A percentile compares a stretch with the other conserved stretches of the same genome.
phyloP scores from a whole-genome alignment of 331 rosid species.

The Saraca asoca region DNA sequence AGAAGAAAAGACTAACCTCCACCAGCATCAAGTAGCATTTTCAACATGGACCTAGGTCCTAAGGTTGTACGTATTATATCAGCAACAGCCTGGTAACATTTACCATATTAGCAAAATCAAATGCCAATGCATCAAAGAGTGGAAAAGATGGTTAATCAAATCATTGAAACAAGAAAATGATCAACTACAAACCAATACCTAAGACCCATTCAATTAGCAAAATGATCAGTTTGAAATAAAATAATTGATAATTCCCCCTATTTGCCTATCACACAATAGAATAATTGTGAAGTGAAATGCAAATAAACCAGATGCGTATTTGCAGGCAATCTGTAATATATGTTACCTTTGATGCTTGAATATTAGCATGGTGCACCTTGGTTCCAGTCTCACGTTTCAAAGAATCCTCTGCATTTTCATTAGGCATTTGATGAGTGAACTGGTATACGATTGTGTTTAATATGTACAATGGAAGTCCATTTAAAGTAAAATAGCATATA shows the following conservation, averaged over 20 bases:
- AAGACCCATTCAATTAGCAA: neutral
- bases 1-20: conserved; percentile 62
- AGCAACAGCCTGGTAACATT: conserved; percentile 77
- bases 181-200: neutral
- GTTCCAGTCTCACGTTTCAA: conserved; percentile 89
- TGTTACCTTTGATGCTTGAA: conserved; percentile 90
- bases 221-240: neutral
- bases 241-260: neutral
- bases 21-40: conserved; percentile 83
- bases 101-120: conserved; percentile 2
- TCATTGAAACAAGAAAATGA: neutral
- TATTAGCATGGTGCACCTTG: conserved; percentile 88
- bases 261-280: neutral
- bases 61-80: conserved; percentile 94
- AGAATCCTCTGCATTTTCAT: conserved; percentile 69
- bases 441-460: neutral
- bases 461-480: neutral
- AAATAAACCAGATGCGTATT: neutral
- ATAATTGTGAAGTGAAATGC: neutral
- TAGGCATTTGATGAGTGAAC: conserved; percentile 12
- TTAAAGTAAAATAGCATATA: neutral
- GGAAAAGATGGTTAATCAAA: neutral
- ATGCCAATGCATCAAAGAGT: neutral
- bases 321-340: neutral
- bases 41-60: conserved; percentile 99